These are phyloP conservation scores for Plasmodium adleri DNA, from an alignment of 169 alveolate genomes.

Conservation along the genomic window DNA sequence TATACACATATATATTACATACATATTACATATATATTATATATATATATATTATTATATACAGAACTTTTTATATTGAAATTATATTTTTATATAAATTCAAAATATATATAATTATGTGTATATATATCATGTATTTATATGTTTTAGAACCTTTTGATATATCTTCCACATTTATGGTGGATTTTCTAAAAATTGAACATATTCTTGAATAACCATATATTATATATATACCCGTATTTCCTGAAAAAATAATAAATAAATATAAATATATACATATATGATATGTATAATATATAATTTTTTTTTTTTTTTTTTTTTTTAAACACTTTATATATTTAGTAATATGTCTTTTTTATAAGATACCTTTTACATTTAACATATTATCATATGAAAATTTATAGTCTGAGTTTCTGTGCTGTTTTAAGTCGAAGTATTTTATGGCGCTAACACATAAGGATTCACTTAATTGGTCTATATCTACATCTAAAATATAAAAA, in stretches of 20 bases:
- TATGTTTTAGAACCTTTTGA: conserved; percentile 19
- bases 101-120: no score
- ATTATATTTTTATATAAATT: neutral
- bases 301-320: neutral
- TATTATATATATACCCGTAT: conserved; percentile 96
- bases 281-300: neutral
- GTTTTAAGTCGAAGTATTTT: conserved; percentile 97
- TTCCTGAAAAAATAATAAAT: conserved; percentile 58
- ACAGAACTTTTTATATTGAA: neutral
- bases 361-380: conserved; percentile 98
- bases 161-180: conserved; percentile 74
- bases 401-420: conserved; percentile 95
- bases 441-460: conserved; percentile 97
- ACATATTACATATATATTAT: neutral
- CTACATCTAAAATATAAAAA: conserved; percentile 82
- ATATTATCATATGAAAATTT: conserved; percentile 96
- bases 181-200: conserved; percentile 93
- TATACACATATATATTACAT: neutral
- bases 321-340: neutral
- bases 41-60: neutral
- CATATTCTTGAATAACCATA: conserved; percentile 97
- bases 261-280: conserved; percentile 1
- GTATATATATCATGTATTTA: neutral
- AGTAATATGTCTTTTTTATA: neutral
- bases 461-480: conserved; percentile 91